These are phyloP conservation scores for Erodium trifolium DNA, from an alignment of 441 rosid species.

Conservation along the genomic window DNA sequence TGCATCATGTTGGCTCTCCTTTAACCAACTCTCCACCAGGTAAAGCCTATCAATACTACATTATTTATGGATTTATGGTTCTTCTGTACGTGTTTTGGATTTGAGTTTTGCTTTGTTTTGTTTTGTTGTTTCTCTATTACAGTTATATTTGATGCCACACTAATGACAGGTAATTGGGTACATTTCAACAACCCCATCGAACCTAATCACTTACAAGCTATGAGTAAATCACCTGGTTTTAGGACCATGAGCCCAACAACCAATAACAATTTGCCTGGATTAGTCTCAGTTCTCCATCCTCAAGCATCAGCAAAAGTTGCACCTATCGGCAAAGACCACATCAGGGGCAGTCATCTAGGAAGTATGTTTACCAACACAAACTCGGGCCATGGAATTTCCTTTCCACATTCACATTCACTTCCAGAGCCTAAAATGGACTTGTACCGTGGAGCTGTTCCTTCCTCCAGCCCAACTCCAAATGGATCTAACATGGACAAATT, in stretches of 20 bases:
- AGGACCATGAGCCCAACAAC: slow-evolving; percentile 21
- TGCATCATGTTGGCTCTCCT: slow-evolving; percentile 72
- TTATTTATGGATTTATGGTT: too few relatives aligned
- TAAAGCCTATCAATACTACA: slow-evolving; percentile 16
- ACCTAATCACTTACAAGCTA: slow-evolving; percentile 36
- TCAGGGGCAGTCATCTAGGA: slow-evolving; percentile 37
- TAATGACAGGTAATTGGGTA: slow-evolving; percentile 57
- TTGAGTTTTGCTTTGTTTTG: not conserved
- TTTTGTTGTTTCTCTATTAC: not conserved
- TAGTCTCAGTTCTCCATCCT: slow-evolving; percentile 68
- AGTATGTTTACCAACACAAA: slow-evolving; percentile 16
- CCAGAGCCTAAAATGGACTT: not conserved
- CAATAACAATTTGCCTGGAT: slow-evolving; percentile 37
- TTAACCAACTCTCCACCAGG: slow-evolving; percentile 77
- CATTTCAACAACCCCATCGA: slow-evolving; percentile 64
- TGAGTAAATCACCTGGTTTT: not conserved
- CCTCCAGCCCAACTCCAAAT: slow-evolving; percentile 28
- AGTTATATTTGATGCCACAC: not conserved
- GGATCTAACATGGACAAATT: slow-evolving; percentile 59
- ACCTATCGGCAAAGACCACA: slow-evolving; percentile 63
- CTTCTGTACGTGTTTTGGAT: not conserved
- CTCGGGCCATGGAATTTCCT: not conserved
- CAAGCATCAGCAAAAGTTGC: slow-evolving; percentile 50
- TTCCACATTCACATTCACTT: not conserved
- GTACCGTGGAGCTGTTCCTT: not conserved